phyloP scores from a whole-genome alignment of 192 early-diverging fungal species.

The Backusella tarrabulga region DNA sequence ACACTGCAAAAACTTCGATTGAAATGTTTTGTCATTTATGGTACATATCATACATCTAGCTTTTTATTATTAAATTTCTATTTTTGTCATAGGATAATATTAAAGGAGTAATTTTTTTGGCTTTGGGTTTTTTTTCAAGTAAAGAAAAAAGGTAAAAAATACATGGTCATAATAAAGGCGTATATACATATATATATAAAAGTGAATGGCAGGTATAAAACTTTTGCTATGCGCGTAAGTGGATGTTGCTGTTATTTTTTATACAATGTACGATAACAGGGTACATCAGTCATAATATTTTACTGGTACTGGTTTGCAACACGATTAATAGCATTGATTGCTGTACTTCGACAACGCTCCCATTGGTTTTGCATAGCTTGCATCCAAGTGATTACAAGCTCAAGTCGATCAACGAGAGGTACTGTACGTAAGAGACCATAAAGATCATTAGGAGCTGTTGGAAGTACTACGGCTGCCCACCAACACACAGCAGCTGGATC shows the following conservation, averaged over 20 bases:
- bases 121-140: not conserved
- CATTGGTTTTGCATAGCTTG: constrained; percentile 13
- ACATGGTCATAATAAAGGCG: constrained; percentile 8
- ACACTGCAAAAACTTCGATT: not conserved
- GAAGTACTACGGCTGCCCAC: constrained; percentile 19
- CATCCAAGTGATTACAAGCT: constrained; percentile 15
- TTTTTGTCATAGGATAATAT: not conserved
- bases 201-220: not conserved
- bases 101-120: not conserved
- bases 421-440: constrained; percentile 5
- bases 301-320: constrained; percentile 13
- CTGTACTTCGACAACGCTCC: constrained; percentile 14
- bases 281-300: not conserved
- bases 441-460: not conserved
- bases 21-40: not conserved
- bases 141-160: not conserved
- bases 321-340: constrained; percentile 11
- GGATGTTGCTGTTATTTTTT: not conserved
- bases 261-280: not conserved
- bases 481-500: constrained; percentile 15
- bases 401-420: constrained; percentile 12
- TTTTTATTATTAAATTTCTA: constrained; percentile 5
- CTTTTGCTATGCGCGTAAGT: not conserved
- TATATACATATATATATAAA: not conserved
- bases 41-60: not conserved